Conservation (phyloP, 1,139 yeast genomes). For the Candida sp. region DNA sequence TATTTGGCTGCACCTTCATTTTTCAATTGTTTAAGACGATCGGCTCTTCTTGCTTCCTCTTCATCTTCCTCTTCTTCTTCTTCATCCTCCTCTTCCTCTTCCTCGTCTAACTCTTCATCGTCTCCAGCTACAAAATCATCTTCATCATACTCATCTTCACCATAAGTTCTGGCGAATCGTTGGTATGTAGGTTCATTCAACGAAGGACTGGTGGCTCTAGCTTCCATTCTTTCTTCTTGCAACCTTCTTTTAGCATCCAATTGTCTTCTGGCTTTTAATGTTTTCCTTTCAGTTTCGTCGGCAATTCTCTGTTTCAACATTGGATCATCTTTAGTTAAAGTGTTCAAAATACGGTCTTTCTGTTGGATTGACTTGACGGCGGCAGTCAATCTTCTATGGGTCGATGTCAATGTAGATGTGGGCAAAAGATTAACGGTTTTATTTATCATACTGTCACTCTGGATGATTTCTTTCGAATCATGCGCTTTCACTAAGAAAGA, state of each 20-base stretch:
- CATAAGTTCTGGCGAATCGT: conserved; percentile 37
- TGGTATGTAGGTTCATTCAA: conserved; percentile 36
- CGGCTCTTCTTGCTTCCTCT: conserved; percentile 58
- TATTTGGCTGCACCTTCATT: conserved; percentile 53
- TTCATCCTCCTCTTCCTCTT: conserved; percentile 35
- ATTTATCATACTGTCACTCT: conserved; percentile 44
- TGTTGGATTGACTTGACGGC: conserved; percentile 71
- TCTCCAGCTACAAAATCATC: conserved; percentile 43
- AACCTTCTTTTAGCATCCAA: conserved; percentile 50
- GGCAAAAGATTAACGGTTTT: conserved; percentile 78
- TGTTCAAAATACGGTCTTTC: conserved; percentile 53
- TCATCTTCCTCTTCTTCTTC: conserved; percentile 58
- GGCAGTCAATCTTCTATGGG: conserved; percentile 77
- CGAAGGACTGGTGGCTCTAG: conserved; percentile 21
- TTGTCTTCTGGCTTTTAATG: conserved; percentile 68
- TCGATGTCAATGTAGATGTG: conserved; percentile 77
- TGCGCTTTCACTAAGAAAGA: conserved; percentile 71
- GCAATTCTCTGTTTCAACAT: conserved; percentile 77
- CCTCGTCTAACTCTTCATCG: conserved; percentile 51
- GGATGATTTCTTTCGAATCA: conserved; percentile 69
- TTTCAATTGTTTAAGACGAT: conserved; percentile 59
- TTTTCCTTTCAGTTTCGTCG: conserved; percentile 75
- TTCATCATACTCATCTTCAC: conserved; percentile 42
- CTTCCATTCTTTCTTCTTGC: conserved; percentile 40
- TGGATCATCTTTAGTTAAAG: conserved; percentile 85